Evolutionary conservation across 495 filamentous ascomycete species (phyloP), one percentile per base, ranked within the genome.

Genomic region (Cercophora newfieldiana): DNA sequence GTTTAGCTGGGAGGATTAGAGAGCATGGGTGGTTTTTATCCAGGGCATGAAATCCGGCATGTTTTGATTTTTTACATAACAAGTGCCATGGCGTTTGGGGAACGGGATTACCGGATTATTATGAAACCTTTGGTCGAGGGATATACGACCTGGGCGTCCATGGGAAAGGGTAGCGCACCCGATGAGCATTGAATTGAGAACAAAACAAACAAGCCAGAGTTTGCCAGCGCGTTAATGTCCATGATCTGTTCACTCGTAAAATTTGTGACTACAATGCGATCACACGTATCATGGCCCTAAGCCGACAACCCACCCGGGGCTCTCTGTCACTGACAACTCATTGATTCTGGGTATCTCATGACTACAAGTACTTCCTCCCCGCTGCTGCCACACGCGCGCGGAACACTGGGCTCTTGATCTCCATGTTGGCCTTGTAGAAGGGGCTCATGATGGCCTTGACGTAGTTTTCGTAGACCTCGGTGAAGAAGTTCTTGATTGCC

Each of bases 401-500:
- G 74, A 99, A 99, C 2, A 97, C 87, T 0, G 91, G 87, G 76
- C 92, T 97, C 75, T 82, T 85, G 31, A 99, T 88, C 74, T 89
- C 86, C 86, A 90, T 90, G 71, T 94, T 91, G 54, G 88, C 83
- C 60, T 84, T 80, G 78, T 96, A 96, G 78, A 99, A 99, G 33
- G 95, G 95, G 75, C 87, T 97, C 95, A 99, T 97, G 47, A 93
- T 86, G n/a, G 92, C 90, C 84, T 99, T 99, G 53, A 96, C 84
- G 86, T 94, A 99, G 64, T 84, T 88, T 77, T 98, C 95, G 76
- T 96, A 97, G 14, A 97, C 90, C 74, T 99, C 95, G 5, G 81
- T 82, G 80, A 99, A 96, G 80, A 99, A 99, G 77, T 90, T 89
- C 71, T 91, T 85, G 65, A 98, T 90, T 0, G 95, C 94, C 76